phyloP scores from a whole-genome alignment of 2,329 filamentous ascomycete species.

The Acephala macrosclerotiorum region DNA sequence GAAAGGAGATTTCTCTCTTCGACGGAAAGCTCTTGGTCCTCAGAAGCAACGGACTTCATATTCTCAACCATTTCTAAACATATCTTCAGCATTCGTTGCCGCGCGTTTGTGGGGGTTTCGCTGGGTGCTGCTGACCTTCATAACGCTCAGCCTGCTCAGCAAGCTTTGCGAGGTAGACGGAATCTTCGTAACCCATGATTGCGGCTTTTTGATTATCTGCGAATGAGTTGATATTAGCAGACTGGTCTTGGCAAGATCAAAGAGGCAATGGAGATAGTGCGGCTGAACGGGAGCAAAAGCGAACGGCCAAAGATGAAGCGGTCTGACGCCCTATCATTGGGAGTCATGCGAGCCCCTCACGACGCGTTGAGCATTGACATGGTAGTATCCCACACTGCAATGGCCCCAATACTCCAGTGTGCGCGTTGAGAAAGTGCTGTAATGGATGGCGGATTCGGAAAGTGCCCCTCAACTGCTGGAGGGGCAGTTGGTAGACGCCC shows the following conservation, averaged over 20 bases:
- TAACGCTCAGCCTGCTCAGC: constrained; percentile 99
- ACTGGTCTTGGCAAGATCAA: constrained; percentile 1
- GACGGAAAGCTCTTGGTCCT: constrained; percentile 82
- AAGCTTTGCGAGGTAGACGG: constrained; percentile 99
- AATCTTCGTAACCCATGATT: constrained; percentile 99
- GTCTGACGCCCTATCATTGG: constrained; percentile 14
- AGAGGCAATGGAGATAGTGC: background rate
- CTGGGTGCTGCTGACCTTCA: constrained; percentile 77
- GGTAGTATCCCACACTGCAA: constrained; percentile 4
- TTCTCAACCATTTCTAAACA: constrained; percentile 96
- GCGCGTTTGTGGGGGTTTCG: background rate
- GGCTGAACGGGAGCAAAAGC: constrained; percentile 2
- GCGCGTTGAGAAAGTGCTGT: constrained; percentile 3
- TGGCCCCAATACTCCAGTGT: constrained; percentile 6
- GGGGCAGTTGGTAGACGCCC: constrained; percentile 35
- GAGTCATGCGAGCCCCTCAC: constrained; percentile 13
- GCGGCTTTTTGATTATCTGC: constrained; percentile 45
- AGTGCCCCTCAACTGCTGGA: constrained; percentile 40
- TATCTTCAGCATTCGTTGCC: constrained; percentile 27
- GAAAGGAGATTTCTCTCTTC: constrained; percentile 98
- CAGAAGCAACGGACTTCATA: constrained; percentile 98
- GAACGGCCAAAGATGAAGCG: constrained; percentile 12
- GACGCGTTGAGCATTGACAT: constrained; percentile 6
- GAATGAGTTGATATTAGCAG: constrained; percentile 12
- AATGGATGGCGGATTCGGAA: constrained; percentile 21